Conservation (phyloP, 1,139 yeast species). For the Sugiyamaella grinbergsii region DNA sequence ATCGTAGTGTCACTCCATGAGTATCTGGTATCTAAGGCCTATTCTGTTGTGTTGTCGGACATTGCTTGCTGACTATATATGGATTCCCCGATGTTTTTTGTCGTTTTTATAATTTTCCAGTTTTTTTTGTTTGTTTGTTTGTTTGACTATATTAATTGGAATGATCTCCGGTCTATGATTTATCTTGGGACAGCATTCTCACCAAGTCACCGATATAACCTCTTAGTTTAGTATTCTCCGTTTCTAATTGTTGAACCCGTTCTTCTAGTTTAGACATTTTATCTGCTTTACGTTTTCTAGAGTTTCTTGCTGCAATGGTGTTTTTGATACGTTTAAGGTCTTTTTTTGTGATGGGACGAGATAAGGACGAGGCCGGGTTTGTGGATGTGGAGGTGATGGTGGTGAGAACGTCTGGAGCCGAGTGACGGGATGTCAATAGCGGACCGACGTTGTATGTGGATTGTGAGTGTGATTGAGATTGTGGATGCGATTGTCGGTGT, state of each 20-base stretch:
- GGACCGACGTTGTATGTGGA: neutral
- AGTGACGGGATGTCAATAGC: constrained; percentile 10
- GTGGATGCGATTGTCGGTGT: neutral
- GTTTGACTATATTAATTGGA: too few species aligned
- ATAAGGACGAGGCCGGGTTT: neutral
- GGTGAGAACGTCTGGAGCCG: constrained; percentile 15
- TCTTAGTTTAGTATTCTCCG: constrained; percentile 30
- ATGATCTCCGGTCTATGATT: too few species aligned
- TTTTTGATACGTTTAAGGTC: constrained; percentile 83
- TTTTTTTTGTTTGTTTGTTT: neutral
- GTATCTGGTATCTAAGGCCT: too few species aligned
- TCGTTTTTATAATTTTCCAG: constrained; percentile 1
- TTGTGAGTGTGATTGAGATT: neutral
- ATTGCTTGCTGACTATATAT: too few species aligned
- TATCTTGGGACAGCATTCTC: constrained; percentile 9
- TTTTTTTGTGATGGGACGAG: constrained; percentile 14
- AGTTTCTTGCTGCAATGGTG: constrained; percentile 97
- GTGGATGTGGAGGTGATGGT: neutral
- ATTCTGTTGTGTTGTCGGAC: too few species aligned
- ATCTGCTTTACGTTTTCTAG: constrained; percentile 92
- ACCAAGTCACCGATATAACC: constrained; percentile 12
- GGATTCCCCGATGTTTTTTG: constrained; percentile 6
- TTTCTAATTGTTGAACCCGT: constrained; percentile 45
- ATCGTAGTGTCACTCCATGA: too few species aligned
- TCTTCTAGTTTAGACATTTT: constrained; percentile 84